Evolutionary conservation across 768 basidiomycete genomes (phyloP), one percentile per base, ranked within the genome.

Genomic region (Auriscalpium microsporum): DNA sequence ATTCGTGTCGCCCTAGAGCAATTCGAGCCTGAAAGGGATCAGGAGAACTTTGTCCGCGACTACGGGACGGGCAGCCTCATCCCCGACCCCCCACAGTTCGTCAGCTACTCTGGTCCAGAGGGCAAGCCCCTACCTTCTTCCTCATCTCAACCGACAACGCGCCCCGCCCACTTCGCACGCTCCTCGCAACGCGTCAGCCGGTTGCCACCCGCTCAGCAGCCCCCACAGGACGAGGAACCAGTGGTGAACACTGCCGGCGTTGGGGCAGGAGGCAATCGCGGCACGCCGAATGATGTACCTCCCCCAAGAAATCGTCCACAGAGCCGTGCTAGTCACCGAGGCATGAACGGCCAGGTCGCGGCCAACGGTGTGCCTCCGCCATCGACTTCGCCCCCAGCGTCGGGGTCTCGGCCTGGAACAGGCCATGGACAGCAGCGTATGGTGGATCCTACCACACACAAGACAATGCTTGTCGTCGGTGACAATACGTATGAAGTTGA

Each of bases 61-160:
- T 92, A 91, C 64, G 91, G 91, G 4, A 97, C 94, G 3, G 95
- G 94, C 38, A 82, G 79, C 58, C 75, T 81, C 56, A 94, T 98
- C 48, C 91, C 93, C 0, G 92, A 96, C 60, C 81, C 92, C 8
- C 93, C 92, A 16, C 68, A 78, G 16, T 96, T 93, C 69, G 82
- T 94, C 68, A 88, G 93, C 72, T 91, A 90, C 67, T 78, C 81
- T 40, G 50, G 55, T 19, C 21, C 58, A 0, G 78, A 76, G 45
- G 78, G 82, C 23, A 82, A 84, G 55, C 79, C 85, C 9, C 77
- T 83, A 23, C 81, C 84, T 8, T 78, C 78, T 28, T 80, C 79
- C 17, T 80, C 76, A 11, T 73, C 77, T 61, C 75, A 81, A 33
- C 75, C 82, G 3, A 75, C 79, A 0, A 81, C 75, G 50, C 82